Base-by-base conservation (phyloP, 768 basidiomycete genomes). In the Naganishia friedmannii region DNA sequence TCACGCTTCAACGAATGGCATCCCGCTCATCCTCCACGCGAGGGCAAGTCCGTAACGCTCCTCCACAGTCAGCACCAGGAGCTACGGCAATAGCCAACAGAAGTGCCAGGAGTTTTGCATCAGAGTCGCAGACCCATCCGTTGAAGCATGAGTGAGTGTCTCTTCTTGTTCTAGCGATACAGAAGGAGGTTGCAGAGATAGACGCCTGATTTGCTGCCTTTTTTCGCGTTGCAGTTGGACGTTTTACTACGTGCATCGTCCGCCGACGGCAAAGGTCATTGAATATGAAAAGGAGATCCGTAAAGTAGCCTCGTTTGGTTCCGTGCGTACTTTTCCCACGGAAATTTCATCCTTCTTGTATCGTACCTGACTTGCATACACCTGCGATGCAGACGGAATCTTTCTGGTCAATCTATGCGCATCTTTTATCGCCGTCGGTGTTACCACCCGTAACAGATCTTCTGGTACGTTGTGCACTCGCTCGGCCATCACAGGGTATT, bases 281-380 rank as follows among this genome's bases (percentile, higher is more conserved):
- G 93, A 87, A 77, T 96, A 97, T 77, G 93, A 96, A 77, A 93
- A 95, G 77, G 92, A 93, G 32, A 95, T 97, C 77, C 92, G 92
- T 83, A 90, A 89, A 81, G 88, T 97, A 56, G 88, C 92, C 6
- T 88, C 90, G 5, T 95, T 94, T 78, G 88, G 90, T 74, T 63
- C 60, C 19, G 60, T 63, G 46, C 21, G 60, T 63, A 2, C 7
- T 58, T 5, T 23, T 94, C 92, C n/a, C n/a, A n/a, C n/a, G n/a
- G n/a, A n/a, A n/a, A n/a, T n/a, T n/a, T n/a, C n/a, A n/a, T n/a
- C n/a, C n/a, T n/a, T n/a, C n/a, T n/a, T n/a, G n/a, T n/a, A n/a
- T n/a, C n/a, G n/a, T n/a, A n/a, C n/a, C n/a, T n/a, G n/a, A n/a
- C n/a, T n/a, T n/a, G n/a, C n/a, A n/a, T n/a, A n/a, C n/a, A n/a